phyloP scores from a whole-genome alignment of 2,329 filamentous ascomycete genomes.

The Alternaria atra region DNA sequence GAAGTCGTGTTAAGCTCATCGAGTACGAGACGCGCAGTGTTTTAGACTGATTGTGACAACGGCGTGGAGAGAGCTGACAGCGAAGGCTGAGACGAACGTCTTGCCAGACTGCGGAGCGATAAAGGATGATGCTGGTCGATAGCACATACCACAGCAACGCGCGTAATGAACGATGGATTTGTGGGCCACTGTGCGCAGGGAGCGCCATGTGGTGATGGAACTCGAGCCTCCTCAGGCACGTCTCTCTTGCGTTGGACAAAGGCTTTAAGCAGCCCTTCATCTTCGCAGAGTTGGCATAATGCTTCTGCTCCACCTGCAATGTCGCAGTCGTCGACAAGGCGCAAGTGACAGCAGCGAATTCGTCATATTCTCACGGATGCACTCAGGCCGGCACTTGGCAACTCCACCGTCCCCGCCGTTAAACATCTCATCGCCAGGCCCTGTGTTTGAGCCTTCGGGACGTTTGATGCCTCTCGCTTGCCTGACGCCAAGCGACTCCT shows the following conservation, averaged over 20 bases:
- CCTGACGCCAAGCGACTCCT: slow-evolving; percentile 40
- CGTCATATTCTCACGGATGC: slow-evolving; percentile 15
- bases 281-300: neutral
- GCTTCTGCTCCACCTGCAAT: slow-evolving; percentile 1
- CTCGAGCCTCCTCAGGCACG: slow-evolving; percentile 10
- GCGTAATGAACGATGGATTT: slow-evolving; percentile 13
- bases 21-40: slow-evolving; percentile 12
- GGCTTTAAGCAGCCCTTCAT: slow-evolving; percentile 4
- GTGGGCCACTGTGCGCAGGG: slow-evolving; percentile 8
- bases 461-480: slow-evolving; percentile 34
- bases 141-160: slow-evolving; percentile 14
- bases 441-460: slow-evolving; percentile 31
- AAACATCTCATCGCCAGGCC: slow-evolving; percentile 32
- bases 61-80: slow-evolving; percentile 8
- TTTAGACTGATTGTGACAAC: slow-evolving; percentile 1
- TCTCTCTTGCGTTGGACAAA: slow-evolving; percentile 11
- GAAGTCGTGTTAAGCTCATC: slow-evolving; percentile 13
- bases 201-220: slow-evolving; percentile 11
- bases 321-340: slow-evolving; percentile 3
- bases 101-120: slow-evolving; percentile 15
- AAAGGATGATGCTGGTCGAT: slow-evolving; percentile 13
- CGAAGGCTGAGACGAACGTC: slow-evolving; percentile 21
- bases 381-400: slow-evolving; percentile 17
- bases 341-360: slow-evolving; percentile 8
- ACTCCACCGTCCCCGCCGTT: slow-evolving; percentile 21